Evolutionary conservation across 2,329 filamentous ascomycete genomes (phyloP), one percentile per base, ranked within the genome.

Genomic region (Fusarium marasasianum): DNA sequence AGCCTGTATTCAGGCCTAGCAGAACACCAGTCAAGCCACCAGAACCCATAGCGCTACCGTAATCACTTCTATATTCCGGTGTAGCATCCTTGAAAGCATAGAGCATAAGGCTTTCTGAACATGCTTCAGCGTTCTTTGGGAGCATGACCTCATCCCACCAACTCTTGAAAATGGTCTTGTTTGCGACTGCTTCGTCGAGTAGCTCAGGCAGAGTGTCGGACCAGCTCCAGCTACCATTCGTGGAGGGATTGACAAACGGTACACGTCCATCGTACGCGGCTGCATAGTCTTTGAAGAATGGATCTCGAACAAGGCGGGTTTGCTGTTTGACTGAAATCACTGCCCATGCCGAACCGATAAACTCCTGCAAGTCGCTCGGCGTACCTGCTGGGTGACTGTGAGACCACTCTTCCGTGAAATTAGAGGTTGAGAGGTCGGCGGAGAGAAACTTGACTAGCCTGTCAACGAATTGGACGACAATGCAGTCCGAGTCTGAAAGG

Each of bases 161-260:
- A 61, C 0, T 56, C n/a, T 53, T 40, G 8, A 61, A 61, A 2
- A 22, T 26, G 13, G 50, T 54, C 24, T 54, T 29, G 9, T 54
- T 54, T 6, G 18, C 13, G 2, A 54, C 1, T 9, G 50, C 50
- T 38, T 54, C 33, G 0, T 54, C 18, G 0, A 54, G 50, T 2
- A 26, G 3, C 0, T 10, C 0, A 13, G 33, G 24, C 1, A 54
- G 13, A 9, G 13, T 54, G 3, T 29, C 50, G 3, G 50, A 38
- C 50, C 33, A 54, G 24, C 13, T 38, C 50, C 50, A 54, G 7
- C 50, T 54, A 3, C 50, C 50, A 1, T 38, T 38, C 0, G 50
- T 29, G 3, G 50, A 54, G 0, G 50, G 50, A 22, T 54, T 54
- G 3, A 38, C 33, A 2, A 54, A 54, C 0, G 50, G 50, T 7